Conservation (phyloP, 2,329 filamentous ascomycete genomes). For the Akanthomyces muscarius region DNA sequence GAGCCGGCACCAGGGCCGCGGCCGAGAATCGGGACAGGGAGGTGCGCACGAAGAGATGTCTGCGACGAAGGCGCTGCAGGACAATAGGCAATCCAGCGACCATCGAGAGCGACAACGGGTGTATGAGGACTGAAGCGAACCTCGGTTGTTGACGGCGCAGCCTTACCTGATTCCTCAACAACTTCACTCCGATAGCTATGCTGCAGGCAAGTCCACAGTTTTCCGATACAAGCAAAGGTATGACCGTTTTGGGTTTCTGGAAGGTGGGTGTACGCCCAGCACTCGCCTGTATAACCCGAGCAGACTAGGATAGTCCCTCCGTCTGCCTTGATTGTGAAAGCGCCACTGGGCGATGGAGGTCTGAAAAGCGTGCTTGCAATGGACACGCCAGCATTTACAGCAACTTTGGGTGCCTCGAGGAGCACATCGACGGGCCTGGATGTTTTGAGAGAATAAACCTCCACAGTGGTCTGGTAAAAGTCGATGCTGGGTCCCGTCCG, state of each 20-base stretch:
- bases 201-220: conserved; percentile 87
- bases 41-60: conserved; percentile 63
- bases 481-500: conserved; percentile 42
- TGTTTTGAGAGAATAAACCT: conserved; percentile 81
- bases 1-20: conserved; percentile 55
- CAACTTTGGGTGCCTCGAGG: conserved; percentile 62
- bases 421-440: conserved; percentile 68
- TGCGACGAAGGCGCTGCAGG: conserved; percentile 69
- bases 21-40: conserved; percentile 52
- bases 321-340: conserved; percentile 69
- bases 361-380: conserved; percentile 61
- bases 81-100: conserved; percentile 74
- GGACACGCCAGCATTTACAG: conserved; percentile 51
- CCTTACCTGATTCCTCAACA: conserved; percentile 43
- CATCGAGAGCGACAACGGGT: conserved; percentile 65
- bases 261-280: conserved; percentile 67
- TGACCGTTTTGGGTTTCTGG: conserved; percentile 39
- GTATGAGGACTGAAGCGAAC: conserved; percentile 47
- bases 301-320: conserved; percentile 68
- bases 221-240: conserved; percentile 68
- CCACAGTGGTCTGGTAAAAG: conserved; percentile 80
- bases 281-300: conserved; percentile 81
- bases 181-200: conserved; percentile 48
- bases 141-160: conserved; percentile 32
- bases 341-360: conserved; percentile 66